A percentile compares a stretch with the other conserved stretches of the same genome.
Evolutionary conservation across 2,329 filamentous ascomycete genomes (phyloP).

Genomic region (Exserohilum turcica): DNA sequence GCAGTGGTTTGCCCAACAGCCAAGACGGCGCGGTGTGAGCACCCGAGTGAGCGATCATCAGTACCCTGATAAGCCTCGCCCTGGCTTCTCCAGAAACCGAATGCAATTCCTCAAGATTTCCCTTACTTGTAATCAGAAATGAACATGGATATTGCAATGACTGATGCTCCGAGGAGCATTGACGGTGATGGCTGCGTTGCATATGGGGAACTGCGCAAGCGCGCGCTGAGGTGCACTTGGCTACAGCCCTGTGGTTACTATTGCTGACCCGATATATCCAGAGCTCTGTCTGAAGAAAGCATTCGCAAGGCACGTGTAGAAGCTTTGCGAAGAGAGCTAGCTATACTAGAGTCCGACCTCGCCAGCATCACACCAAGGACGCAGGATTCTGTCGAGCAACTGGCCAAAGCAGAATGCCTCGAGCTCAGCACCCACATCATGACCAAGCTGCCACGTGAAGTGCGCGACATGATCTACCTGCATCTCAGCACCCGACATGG

Average conservation of each 20-base stretch:
- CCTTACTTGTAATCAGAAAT: background rate
- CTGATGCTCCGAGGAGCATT: background rate
- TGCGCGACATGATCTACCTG: constrained; percentile 28
- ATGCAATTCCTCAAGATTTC: background rate
- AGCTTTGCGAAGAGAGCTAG: constrained; percentile 10
- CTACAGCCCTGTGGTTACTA: background rate
- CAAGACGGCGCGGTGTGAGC: constrained; percentile 1
- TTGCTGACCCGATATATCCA: background rate
- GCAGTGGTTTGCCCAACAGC: background rate
- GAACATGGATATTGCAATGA: background rate
- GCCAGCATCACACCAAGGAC: constrained; percentile 6
- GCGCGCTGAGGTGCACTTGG: constrained; percentile 1
- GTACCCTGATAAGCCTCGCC: constrained; percentile 3
- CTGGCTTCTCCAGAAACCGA: too few species aligned
- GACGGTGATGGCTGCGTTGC: background rate
- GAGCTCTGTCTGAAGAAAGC: constrained; percentile 7
- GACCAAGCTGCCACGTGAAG: constrained; percentile 19
- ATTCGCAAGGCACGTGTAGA: constrained; percentile 9
- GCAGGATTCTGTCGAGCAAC: constrained; percentile 8
- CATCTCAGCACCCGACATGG: constrained; percentile 16
- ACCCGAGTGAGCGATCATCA: constrained; percentile 9
- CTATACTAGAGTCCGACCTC: constrained; percentile 12
- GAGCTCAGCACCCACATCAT: constrained; percentile 12
- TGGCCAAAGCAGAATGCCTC: constrained; percentile 24
- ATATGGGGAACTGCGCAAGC: constrained; percentile 1